phyloP scores from a whole-genome alignment of 805 yeast genomes.

The Komagataella populi region DNA sequence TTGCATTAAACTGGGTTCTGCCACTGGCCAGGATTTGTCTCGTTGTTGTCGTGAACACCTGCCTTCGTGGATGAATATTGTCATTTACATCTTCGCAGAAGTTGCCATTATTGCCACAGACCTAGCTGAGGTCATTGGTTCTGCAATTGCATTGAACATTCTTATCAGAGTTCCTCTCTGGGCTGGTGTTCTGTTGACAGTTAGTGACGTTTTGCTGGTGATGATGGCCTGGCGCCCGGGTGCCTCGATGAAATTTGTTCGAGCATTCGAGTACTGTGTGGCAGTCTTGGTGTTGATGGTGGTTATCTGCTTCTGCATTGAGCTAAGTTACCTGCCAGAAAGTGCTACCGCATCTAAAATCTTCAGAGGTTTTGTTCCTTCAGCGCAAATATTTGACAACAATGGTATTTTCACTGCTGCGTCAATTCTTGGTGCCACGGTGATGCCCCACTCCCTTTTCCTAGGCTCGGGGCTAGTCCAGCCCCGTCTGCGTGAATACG shows the following conservation, averaged over 20 bases:
- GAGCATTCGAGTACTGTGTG: conserved; percentile 27
- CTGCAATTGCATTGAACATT: conserved; percentile 35
- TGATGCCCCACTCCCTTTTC: conserved; percentile 36
- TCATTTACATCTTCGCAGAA: conserved; percentile 29
- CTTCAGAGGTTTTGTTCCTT: conserved; percentile 30
- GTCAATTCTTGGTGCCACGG: conserved; percentile 35
- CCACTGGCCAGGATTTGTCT: conserved; percentile 34
- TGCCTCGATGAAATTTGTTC: conserved; percentile 26
- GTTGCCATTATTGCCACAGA: conserved; percentile 37
- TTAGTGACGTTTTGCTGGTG: conserved; percentile 30
- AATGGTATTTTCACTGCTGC: conserved; percentile 32
- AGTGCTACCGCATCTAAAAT: conserved; percentile 14
- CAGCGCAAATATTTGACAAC: conserved; percentile 25
- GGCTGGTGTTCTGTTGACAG: conserved; percentile 33
- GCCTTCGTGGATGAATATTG: conserved; percentile 24
- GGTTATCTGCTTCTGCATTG: conserved; percentile 30
- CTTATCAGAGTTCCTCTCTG: conserved; percentile 28
- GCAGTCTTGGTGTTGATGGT: conserved; percentile 28
- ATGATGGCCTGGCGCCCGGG: conserved; percentile 32
- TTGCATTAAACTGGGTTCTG: conserved; percentile 32
- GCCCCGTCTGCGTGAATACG: conserved; percentile 32
- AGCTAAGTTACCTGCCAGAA: conserved; percentile 22
- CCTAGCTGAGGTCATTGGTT: conserved; percentile 39
- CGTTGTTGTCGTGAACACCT: conserved; percentile 25
- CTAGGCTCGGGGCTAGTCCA: conserved; percentile 36